phyloP scores from a whole-genome alignment of 2,329 filamentous ascomycete genomes.

The Neophaeococcomyces mojaviensis region DNA sequence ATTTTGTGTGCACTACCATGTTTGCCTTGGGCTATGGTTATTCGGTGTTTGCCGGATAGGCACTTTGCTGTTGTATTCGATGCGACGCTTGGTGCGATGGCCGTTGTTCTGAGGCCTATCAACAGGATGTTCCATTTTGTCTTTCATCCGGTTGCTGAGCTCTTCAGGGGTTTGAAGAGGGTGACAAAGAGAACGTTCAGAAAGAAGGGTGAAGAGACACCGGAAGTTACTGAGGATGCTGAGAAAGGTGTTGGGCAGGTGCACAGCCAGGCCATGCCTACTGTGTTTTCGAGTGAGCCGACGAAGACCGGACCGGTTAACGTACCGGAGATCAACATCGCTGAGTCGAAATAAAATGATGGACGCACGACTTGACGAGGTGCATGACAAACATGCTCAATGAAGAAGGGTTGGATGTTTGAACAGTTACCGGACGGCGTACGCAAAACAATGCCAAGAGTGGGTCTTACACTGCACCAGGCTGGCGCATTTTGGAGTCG shows the following conservation, averaged over 20 bases:
- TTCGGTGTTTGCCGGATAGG: slow-evolving; percentile 75
- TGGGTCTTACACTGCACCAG: too few relatives aligned
- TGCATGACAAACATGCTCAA: too few relatives aligned
- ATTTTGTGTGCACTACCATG: slow-evolving; percentile 78
- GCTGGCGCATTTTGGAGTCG: too few relatives aligned
- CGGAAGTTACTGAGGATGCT: not conserved
- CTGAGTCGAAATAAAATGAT: too few relatives aligned
- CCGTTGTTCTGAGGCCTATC: slow-evolving; percentile 42
- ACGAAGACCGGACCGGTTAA: slow-evolving; percentile 1
- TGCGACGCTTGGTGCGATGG: slow-evolving; percentile 48
- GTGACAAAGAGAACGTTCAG: slow-evolving; percentile 18
- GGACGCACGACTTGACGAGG: too few relatives aligned
- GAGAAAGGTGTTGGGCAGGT: slow-evolving; percentile 4
- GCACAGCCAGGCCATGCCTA: not conserved
- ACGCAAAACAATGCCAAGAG: too few relatives aligned
- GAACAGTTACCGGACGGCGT: too few relatives aligned
- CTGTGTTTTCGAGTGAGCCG: slow-evolving; percentile 1
- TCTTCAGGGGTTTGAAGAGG: slow-evolving; percentile 19
- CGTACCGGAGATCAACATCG: too few relatives aligned
- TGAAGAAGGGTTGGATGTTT: too few relatives aligned
- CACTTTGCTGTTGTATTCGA: slow-evolving; percentile 37
- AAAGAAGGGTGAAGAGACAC: slow-evolving; percentile 9
- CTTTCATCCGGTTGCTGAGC: slow-evolving; percentile 27
- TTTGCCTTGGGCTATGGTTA: slow-evolving; percentile 70
- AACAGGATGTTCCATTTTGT: slow-evolving; percentile 25